phyloP scores from a whole-genome alignment of 1,284 basidiomycete species.

The Cutaneotrichosporon daszewskae region DNA sequence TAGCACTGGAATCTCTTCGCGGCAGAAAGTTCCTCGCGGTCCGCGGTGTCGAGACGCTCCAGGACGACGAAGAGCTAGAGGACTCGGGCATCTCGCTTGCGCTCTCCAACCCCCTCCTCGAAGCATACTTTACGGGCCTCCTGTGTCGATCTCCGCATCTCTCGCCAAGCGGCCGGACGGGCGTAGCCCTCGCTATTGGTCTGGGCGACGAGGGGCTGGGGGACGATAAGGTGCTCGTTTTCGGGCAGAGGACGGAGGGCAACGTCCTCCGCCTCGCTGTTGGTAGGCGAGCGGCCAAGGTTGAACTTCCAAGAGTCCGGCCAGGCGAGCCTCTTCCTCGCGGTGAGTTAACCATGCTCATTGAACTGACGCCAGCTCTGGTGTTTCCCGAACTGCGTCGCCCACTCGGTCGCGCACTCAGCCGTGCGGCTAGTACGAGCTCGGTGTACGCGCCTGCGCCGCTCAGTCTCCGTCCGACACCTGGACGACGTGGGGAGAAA shows the following conservation, averaged over 20 bases:
- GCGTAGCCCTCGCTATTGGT: constrained; percentile 34
- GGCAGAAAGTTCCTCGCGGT: constrained; percentile 42
- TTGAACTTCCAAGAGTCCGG: constrained; percentile 34
- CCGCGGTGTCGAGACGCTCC: constrained; percentile 30
- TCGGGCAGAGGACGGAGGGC: constrained; percentile 10
- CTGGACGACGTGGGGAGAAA: constrained; percentile 40
- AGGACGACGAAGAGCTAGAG: constrained; percentile 34
- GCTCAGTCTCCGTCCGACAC: constrained; percentile 19
- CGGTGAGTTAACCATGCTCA: constrained; percentile 19
- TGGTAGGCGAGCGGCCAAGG: constrained; percentile 24
- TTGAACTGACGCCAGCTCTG: constrained; percentile 20
- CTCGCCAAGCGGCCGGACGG: constrained; percentile 28
- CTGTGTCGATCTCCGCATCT: constrained; percentile 30
- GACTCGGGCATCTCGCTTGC: too few relatives aligned
- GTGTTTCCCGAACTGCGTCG: constrained; percentile 30
- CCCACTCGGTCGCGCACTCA: constrained; percentile 18
- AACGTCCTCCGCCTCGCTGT: constrained; percentile 28
- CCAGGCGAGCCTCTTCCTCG: constrained; percentile 48
- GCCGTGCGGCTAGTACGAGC: constrained; percentile 24
- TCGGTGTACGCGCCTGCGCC: constrained; percentile 43
- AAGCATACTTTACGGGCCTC: constrained; percentile 34
- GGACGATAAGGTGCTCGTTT: constrained; percentile 10
- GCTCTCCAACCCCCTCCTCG: constrained; percentile 31
- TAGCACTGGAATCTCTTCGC: constrained; percentile 46
- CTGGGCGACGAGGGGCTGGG: constrained; percentile 41